Base-by-base conservation (phyloP, 2,329 filamentous ascomycete species). In the Fusarium lateritium region DNA sequence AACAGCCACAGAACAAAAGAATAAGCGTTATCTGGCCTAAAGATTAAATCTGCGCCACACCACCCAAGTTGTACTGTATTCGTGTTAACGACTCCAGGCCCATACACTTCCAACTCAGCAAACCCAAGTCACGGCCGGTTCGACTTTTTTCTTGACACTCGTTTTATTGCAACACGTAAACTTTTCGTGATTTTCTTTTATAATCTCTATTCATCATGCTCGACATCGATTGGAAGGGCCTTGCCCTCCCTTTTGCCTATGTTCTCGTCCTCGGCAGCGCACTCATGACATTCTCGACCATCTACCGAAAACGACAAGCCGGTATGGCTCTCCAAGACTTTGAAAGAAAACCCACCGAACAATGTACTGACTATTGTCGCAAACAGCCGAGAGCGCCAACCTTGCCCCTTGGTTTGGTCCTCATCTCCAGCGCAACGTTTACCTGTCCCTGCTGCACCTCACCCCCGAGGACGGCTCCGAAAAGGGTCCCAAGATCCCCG, bases 381-480 rank as follows among this genome's bases (percentile, higher is more conserved):
- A 56, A 56, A 51, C 71, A 94, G 92, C 85, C 70, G 89, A 94
- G 83, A 92, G 92, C 75, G 91, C 93, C 55, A 93, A 92, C 72
- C 89, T 99, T 65, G 94, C 92, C 72, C 94, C 95, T 73, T 99
- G 96, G 95, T 99, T 99, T 81, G 91, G 91, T 24, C 88, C 92
- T 53, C 94, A 99, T 79, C 85, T 97, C 52, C 92, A 96, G 81
- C 93, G 95, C 81, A 94, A 99, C 81, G 89, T 99, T 77, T 99
- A 98, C 85, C 89, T 97, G 64, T 94, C 94, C 44, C 89, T 99
- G 40, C 86, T 98, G 52, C 94, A 99, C 82, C 86, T 96, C 77
- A 86, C 88, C 56, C 85, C 88, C 56, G 85, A 87, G 71, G 82
- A 84, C 34, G 86, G 86, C 56, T 82, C 87, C 63, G 89, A 93